These are phyloP conservation scores for Aristolochia fimbriata DNA, from an alignment of 164 flowering plant genomes.

Conservation along the genomic window DNA sequence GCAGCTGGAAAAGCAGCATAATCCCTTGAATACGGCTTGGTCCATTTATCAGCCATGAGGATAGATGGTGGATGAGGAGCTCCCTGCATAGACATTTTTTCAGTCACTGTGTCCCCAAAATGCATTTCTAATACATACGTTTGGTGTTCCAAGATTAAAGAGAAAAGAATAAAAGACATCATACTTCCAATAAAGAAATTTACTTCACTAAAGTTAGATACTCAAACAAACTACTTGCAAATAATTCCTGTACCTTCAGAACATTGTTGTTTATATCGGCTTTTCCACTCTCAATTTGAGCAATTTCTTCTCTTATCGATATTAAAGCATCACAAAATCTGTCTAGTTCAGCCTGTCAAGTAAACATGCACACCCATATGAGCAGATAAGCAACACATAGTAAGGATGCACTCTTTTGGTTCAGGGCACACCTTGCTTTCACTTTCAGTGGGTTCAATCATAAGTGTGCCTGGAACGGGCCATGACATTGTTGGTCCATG, in stretches of 20 bases:
- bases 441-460: slow-evolving; percentile 99
- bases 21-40: slow-evolving; percentile 86
- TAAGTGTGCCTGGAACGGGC: slow-evolving; percentile 99
- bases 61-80: slow-evolving; percentile 96
- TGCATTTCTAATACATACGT: neutral
- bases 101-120: slow-evolving; percentile 3
- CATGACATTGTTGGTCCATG: slow-evolving; percentile 99
- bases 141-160: too few species aligned
- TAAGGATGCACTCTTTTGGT: too few species aligned
- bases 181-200: too few species aligned
- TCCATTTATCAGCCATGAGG: slow-evolving; percentile 89
- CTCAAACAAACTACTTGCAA: too few species aligned
- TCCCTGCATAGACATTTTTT: slow-evolving; percentile 38
- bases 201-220: too few species aligned
- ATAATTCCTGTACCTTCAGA: slow-evolving; percentile 50
- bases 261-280: slow-evolving; percentile 84
- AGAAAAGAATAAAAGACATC: too few species aligned
- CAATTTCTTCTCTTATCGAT: slow-evolving; percentile 91
- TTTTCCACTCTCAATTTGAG: slow-evolving; percentile 75
- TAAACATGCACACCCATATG: neutral
- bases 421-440: slow-evolving; percentile 76
- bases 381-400: too few species aligned
- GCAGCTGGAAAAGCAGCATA: slow-evolving; percentile 93
- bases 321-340: slow-evolving; percentile 93
- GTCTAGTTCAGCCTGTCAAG: slow-evolving; percentile 85